phyloP scores from a whole-genome alignment of 192 early-diverging fungal genomes.

The Rhizophagus clarus region DNA sequence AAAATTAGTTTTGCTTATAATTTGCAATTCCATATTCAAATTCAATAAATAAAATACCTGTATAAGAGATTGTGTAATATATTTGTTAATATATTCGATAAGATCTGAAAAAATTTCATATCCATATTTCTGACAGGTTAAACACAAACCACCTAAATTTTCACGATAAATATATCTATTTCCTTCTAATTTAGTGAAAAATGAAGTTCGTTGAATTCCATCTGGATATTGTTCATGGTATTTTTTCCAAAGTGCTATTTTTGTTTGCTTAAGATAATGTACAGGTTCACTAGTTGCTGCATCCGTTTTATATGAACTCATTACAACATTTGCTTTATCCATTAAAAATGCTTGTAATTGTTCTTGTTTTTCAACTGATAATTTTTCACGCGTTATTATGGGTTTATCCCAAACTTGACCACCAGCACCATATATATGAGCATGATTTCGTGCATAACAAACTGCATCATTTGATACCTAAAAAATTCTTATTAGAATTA shows the following conservation, averaged over 20 bases:
- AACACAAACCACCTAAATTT: too few species aligned
- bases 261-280: background rate
- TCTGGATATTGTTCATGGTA: conserved; percentile 2
- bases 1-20: background rate
- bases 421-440: too few species aligned
- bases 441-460: too few species aligned
- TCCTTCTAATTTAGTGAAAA: background rate
- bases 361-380: too few species aligned
- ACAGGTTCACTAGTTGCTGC: too few species aligned
- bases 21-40: background rate
- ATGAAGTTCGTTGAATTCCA: background rate
- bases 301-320: too few species aligned
- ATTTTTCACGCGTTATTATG: too few species aligned
- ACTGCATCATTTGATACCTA: too few species aligned
- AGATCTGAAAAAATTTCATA: background rate
- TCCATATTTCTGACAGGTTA: background rate
- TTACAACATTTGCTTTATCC: too few species aligned
- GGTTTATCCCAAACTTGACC: too few species aligned
- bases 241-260: background rate
- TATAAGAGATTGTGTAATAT: background rate
- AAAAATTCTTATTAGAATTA: too few species aligned
- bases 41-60: background rate
- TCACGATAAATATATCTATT: conserved; percentile 10
- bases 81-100: background rate
- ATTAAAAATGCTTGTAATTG: too few species aligned